phyloP scores from a whole-genome alignment of 306 rosid genomes.

The Castanea sativa region DNA sequence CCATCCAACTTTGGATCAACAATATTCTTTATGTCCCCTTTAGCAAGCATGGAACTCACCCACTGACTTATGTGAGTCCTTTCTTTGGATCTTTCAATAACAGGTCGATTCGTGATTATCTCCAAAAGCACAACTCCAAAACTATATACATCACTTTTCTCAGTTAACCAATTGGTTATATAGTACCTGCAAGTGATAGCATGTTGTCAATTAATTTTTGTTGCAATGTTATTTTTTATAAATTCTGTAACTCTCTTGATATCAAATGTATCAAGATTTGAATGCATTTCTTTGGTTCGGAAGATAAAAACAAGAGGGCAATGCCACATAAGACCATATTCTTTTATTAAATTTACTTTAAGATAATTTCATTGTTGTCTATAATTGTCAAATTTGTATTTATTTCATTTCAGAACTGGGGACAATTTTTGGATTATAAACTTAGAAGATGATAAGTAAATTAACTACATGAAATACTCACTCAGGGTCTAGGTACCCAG shows the following conservation, averaged over 20 bases:
- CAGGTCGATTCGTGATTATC: slow-evolving; percentile 7
- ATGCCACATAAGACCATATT: no score
- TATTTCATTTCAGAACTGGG: background rate
- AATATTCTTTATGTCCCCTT: slow-evolving; percentile 2
- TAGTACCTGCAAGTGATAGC: background rate
- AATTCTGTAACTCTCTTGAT: background rate
- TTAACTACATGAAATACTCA: slow-evolving; percentile 3
- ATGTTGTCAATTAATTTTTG: background rate
- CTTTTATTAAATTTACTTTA: no score
- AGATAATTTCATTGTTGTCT: no score
- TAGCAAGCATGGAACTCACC: background rate
- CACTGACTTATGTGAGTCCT: slow-evolving; percentile 1
- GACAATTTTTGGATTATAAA: background rate
- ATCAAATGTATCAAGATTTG: background rate
- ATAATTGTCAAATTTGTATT: background rate
- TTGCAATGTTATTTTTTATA: background rate
- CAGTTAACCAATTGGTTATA: background rate
- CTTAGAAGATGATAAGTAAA: background rate
- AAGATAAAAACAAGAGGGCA: no score
- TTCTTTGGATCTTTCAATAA: background rate
- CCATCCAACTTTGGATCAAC: slow-evolving; percentile 5
- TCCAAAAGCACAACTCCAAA: slow-evolving; percentile 19
- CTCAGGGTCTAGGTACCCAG: slow-evolving; percentile 44
- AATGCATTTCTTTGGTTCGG: background rate
- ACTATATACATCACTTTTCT: slow-evolving; percentile 23